phyloP scores from a whole-genome alignment of 495 filamentous ascomycete genomes.

The Penicillium antarcticum region DNA sequence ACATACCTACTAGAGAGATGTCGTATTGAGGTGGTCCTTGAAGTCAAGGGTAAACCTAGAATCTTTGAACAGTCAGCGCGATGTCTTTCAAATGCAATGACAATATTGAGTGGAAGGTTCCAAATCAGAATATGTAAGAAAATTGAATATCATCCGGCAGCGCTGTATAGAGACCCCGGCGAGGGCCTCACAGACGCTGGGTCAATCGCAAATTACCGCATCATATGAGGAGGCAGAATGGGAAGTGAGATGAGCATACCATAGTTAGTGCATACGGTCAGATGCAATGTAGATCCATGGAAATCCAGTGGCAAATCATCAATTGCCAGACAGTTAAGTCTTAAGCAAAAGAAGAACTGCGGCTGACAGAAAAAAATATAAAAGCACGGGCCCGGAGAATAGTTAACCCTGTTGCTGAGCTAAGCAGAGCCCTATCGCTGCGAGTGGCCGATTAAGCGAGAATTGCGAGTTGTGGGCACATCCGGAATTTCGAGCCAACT shows the following conservation, averaged over 20 bases:
- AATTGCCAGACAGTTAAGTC: neutral
- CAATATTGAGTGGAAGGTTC: constrained; percentile 2
- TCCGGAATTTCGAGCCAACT: constrained; percentile 43
- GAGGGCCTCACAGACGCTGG: constrained; percentile 71
- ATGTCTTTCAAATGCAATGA: constrained; percentile 12
- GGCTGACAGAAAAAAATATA: constrained; percentile 9
- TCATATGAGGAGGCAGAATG: constrained; percentile 52
- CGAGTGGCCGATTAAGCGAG: constrained; percentile 33
- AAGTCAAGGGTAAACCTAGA: constrained; percentile 1
- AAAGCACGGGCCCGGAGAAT: constrained; percentile 20
- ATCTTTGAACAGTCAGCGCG: constrained; percentile 30
- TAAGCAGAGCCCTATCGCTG: constrained; percentile 38
- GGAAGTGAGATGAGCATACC: constrained; percentile 22
- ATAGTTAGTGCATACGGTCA: constrained; percentile 6
- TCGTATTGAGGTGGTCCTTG: neutral
- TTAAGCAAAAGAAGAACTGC: constrained; percentile 21
- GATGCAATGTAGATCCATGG: no score
- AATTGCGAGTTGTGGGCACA: constrained; percentile 31
- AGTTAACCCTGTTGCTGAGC: constrained; percentile 13
- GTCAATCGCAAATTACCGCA: constrained; percentile 99
- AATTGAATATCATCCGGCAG: constrained; percentile 79
- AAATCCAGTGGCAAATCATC: no score
- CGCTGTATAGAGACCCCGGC: constrained; percentile 79
- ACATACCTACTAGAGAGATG: constrained; percentile 15
- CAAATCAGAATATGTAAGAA: constrained; percentile 97